A percentile compares a stretch with the other conserved stretches of the same genome.
phyloP scores from a whole-genome alignment of 2,329 filamentous ascomycete species.

The Fusarium drepaniforme region DNA sequence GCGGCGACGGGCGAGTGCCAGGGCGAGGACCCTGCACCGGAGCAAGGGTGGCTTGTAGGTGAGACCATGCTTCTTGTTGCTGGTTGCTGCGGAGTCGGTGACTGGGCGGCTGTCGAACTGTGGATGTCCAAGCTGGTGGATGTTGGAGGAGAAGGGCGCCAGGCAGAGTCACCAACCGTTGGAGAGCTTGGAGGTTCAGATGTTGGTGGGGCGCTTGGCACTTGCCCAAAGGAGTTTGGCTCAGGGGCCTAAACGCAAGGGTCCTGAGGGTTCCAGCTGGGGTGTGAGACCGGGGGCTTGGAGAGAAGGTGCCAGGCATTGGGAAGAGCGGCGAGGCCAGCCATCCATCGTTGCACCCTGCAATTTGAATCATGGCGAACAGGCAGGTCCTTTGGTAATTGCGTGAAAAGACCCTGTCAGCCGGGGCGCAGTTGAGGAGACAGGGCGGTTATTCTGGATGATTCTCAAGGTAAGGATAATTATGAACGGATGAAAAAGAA shows the following conservation, averaged over 20 bases:
- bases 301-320: slow-evolving; percentile 15
- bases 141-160: slow-evolving; percentile 22
- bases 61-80: slow-evolving; percentile 22
- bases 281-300: slow-evolving; percentile 18
- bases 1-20: slow-evolving; percentile 14
- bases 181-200: slow-evolving; percentile 31
- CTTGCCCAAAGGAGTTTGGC: slow-evolving; percentile 33
- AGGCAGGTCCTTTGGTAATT: background rate
- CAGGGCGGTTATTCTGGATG: background rate
- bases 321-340: background rate
- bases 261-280: background rate
- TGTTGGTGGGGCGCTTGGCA: slow-evolving; percentile 30
- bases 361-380: slow-evolving; percentile 23
- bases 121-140: slow-evolving; percentile 21
- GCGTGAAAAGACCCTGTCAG: background rate
- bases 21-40: slow-evolving; percentile 2
- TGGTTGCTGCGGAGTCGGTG: slow-evolving; percentile 24
- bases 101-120: slow-evolving; percentile 28
- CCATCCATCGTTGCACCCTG: slow-evolving; percentile 25
- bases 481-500: background rate
- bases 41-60: slow-evolving; percentile 15
- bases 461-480: background rate
- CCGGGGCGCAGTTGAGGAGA: background rate
- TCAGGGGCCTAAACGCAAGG: slow-evolving; percentile 34
- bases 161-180: slow-evolving; percentile 26